Evolutionary conservation across 2,329 filamentous ascomycete genomes (phyloP).

Genomic region (Epichloe baconii): DNA sequence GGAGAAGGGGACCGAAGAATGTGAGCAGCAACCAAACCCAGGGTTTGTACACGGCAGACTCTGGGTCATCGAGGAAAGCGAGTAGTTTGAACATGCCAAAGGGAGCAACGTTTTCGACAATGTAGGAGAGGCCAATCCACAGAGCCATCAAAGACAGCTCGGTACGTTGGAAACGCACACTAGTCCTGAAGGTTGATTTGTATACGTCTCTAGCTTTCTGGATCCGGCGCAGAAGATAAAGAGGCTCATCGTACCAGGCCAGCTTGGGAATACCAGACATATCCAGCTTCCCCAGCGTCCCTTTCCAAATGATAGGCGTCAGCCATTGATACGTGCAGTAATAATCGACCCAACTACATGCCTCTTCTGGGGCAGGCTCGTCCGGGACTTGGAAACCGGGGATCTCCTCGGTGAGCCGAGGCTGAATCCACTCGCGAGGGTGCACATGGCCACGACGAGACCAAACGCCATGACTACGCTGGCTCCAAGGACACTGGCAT

Average conservation of each 20-base stretch:
- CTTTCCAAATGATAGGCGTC: slow-evolving; percentile 34
- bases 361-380: slow-evolving; percentile 37
- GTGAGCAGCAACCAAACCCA: slow-evolving; percentile 41
- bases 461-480: slow-evolving; percentile 24
- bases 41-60: slow-evolving; percentile 31
- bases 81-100: slow-evolving; percentile 41
- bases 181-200: slow-evolving; percentile 31
- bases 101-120: slow-evolving; percentile 36
- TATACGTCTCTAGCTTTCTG: slow-evolving; percentile 29
- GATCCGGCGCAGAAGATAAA: slow-evolving; percentile 31
- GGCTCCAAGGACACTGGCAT: slow-evolving; percentile 20
- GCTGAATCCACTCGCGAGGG: slow-evolving; percentile 39
- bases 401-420: slow-evolving; percentile 25
- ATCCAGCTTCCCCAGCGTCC: slow-evolving; percentile 29
- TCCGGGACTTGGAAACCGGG: slow-evolving; percentile 23
- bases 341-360: slow-evolving; percentile 38
- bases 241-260: slow-evolving; percentile 43
- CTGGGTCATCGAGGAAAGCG: slow-evolving; percentile 34
- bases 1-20: slow-evolving; percentile 34
- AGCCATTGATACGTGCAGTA: slow-evolving; percentile 40
- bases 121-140: slow-evolving; percentile 25
- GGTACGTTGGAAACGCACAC: slow-evolving; percentile 27
- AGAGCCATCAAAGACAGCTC: slow-evolving; percentile 33
- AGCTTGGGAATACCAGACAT: slow-evolving; percentile 34
- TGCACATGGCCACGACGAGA: slow-evolving; percentile 27